phyloP scores from a whole-genome alignment of 208 protist species.

The Balamuthia mandrillaris region DNA sequence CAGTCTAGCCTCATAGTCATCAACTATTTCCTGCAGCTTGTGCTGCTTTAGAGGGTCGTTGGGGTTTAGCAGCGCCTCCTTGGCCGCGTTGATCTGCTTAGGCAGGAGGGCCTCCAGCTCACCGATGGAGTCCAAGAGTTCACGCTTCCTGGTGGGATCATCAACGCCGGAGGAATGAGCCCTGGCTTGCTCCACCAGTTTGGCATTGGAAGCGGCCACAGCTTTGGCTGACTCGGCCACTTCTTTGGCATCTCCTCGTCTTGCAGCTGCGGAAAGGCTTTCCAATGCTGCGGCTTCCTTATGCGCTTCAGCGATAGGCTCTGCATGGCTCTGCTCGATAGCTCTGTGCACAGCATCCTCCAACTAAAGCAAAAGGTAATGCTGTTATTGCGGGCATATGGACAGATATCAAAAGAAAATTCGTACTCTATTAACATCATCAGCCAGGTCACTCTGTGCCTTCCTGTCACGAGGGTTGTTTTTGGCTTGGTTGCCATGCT shows the following conservation, averaged over 20 bases:
- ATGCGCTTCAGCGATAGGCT: background rate
- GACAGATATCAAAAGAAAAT: too few relatives aligned
- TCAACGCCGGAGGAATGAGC: background rate
- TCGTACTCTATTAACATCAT: too few relatives aligned
- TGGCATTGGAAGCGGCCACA: background rate
- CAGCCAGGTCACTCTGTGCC: background rate
- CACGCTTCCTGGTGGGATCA: background rate
- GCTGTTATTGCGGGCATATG: too few relatives aligned
- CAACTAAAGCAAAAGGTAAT: background rate
- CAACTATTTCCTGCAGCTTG: background rate
- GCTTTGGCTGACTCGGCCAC: conserved; percentile 23
- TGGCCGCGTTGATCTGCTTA: background rate
- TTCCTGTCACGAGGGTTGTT: background rate
- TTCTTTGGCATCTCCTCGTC: background rate
- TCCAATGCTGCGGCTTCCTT: background rate
- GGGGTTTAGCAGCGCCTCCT: conserved; percentile 1
- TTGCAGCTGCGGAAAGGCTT: background rate
- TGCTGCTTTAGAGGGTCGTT: background rate
- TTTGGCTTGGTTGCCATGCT: too few relatives aligned
- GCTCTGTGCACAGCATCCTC: background rate
- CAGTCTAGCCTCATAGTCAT: too few relatives aligned
- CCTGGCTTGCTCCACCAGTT: background rate
- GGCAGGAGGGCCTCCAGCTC: conserved; percentile 36
- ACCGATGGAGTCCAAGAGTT: background rate
- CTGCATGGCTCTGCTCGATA: background rate